Evolutionary conservation across 192 early-diverging fungal species (phyloP).

Genomic region (Phycomyces blakesleeanus): DNA sequence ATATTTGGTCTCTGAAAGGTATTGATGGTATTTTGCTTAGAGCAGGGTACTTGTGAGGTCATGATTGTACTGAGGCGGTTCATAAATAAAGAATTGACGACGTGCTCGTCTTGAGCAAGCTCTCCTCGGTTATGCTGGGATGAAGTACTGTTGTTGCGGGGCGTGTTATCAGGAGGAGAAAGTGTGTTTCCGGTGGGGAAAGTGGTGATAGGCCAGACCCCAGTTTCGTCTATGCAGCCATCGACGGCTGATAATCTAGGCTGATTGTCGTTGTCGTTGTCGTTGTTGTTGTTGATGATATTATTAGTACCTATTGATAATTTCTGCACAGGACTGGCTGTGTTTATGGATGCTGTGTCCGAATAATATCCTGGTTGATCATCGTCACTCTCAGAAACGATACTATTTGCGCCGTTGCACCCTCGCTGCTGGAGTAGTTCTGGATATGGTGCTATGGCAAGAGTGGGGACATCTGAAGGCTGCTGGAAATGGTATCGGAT

Average conservation of each 20-base stretch:
- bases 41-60: constrained; percentile 4
- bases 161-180: background rate
- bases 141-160: no score
- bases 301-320: background rate
- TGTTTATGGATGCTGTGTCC: background rate
- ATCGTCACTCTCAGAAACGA: background rate
- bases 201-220: no score
- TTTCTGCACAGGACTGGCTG: background rate
- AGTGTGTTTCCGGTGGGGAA: background rate
- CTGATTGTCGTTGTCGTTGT: no score
- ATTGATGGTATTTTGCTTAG: constrained; percentile 1
- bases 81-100: constrained; percentile 8
- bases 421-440: background rate
- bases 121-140: constrained; percentile 20
- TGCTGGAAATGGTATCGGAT: constrained; percentile 4
- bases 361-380: background rate
- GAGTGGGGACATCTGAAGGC: background rate
- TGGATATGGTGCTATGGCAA: background rate
- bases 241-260: no score
- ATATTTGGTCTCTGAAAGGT: background rate
- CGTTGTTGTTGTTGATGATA: no score
- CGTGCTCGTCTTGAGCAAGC: constrained; percentile 9
- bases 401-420: background rate
- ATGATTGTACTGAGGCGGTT: constrained; percentile 4
- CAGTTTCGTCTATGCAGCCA: no score